Percentiles rank a stretch among this genome's conserved stretches.
These are phyloP conservation scores for Podospora pseudocomata DNA, from an alignment of 495 filamentous ascomycete species.

Conservation along the genomic window DNA sequence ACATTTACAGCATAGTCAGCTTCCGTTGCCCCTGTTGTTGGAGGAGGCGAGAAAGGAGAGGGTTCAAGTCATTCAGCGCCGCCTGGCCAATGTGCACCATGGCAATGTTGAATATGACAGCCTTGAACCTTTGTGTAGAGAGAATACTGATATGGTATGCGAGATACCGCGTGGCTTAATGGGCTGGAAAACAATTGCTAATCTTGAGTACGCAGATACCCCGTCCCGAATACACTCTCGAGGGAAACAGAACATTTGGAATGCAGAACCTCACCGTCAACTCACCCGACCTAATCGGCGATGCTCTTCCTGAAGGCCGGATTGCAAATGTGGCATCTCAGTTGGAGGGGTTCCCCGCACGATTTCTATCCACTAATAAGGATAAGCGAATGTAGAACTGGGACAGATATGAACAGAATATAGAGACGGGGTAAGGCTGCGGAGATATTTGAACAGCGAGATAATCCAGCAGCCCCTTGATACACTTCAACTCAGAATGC, in stretches of 20 bases:
- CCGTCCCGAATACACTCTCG: constrained; percentile 12
- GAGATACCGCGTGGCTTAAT: neutral
- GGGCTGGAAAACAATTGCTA: neutral
- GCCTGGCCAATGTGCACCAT: neutral
- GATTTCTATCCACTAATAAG: neutral
- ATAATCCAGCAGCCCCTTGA: neutral
- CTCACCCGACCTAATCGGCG: constrained; percentile 7
- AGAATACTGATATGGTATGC: neutral
- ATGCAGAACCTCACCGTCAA: constrained; percentile 14
- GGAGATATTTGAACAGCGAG: neutral
- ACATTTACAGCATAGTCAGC: neutral
- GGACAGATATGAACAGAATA: neutral
- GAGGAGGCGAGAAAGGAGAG: neutral
- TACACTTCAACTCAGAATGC: neutral
- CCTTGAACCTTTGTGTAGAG: neutral
- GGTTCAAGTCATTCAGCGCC: neutral
- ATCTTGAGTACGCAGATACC: neutral
- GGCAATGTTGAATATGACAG: neutral
- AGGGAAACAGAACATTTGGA: constrained; percentile 5
- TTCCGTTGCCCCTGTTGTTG: neutral
- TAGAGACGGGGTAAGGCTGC: neutral
- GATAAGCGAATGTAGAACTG: neutral
- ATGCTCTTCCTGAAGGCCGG: neutral
- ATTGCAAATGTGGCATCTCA: neutral
- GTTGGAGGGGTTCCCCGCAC: neutral